Conservation (phyloP, 208 protist genomes). For the Strigomonas oncopelti region DNA sequence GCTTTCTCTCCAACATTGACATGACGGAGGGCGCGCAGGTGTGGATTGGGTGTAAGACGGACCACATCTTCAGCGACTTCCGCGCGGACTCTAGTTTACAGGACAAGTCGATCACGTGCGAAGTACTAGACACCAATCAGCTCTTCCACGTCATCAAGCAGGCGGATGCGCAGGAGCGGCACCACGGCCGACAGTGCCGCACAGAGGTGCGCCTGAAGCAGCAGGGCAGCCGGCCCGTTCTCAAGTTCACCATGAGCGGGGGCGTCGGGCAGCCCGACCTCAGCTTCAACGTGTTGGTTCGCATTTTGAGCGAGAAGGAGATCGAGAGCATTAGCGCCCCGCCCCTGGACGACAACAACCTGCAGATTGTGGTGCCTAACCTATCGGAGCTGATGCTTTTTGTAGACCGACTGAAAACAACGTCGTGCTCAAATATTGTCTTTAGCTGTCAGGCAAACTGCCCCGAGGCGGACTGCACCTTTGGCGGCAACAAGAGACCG, state of each 20-base stretch:
- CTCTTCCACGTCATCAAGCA: conserved; percentile 67
- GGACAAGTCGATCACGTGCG: conserved; percentile 74
- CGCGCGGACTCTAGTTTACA: conserved; percentile 55
- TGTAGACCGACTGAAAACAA: conserved; percentile 65
- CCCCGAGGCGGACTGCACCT: conserved; percentile 6
- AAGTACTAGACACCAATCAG: conserved; percentile 60
- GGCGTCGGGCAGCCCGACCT: conserved; percentile 40
- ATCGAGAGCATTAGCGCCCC: conserved; percentile 49
- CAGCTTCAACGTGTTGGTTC: conserved; percentile 75
- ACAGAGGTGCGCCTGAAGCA: conserved; percentile 54
- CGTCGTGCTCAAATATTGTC: conserved; percentile 56
- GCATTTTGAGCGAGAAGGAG: conserved; percentile 56
- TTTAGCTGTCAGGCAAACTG: conserved; percentile 21
- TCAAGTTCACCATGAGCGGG: conserved; percentile 43
- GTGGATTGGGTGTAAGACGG: conserved; percentile 62
- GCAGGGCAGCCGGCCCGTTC: conserved; percentile 18
- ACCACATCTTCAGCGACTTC: conserved; percentile 67
- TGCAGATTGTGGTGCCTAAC: conserved; percentile 57
- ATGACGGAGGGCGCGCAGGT: conserved; percentile 66
- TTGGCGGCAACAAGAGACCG: neutral
- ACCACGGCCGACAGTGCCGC: conserved; percentile 13
- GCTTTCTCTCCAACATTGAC: conserved; percentile 64
- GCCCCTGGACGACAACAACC: conserved; percentile 34
- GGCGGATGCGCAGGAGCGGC: conserved; percentile 39
- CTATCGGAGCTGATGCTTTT: conserved; percentile 70